Conservation (phyloP, 2,329 filamentous ascomycete genomes). For the Colletotrichum cuscutae region DNA sequence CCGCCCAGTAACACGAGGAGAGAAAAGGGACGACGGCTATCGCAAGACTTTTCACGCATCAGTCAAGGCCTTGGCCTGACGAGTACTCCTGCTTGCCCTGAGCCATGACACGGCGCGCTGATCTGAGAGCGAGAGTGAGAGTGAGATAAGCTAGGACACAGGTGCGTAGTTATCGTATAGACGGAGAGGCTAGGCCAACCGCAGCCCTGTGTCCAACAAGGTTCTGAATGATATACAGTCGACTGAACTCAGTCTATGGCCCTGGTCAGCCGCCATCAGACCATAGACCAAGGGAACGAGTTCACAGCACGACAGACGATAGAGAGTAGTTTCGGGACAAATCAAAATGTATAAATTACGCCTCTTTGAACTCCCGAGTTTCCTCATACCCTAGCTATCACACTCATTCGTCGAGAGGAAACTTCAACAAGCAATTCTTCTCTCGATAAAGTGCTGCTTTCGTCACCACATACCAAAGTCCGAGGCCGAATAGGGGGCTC, state of each 20-base stretch:
- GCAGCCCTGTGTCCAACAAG: neutral
- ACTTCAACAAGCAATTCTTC: slow-evolving; percentile 11
- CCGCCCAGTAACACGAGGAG: neutral
- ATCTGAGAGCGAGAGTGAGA: neutral
- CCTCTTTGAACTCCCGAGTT: slow-evolving; percentile 34
- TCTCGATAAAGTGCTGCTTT: slow-evolving; percentile 7
- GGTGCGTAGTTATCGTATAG: too few relatives aligned
- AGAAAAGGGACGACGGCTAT: neutral
- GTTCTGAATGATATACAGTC: neutral
- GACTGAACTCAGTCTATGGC: neutral
- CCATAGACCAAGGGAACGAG: neutral
- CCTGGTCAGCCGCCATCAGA: neutral
- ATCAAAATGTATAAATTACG: slow-evolving; percentile 34
- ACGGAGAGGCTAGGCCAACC: neutral
- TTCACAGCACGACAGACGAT: neutral
- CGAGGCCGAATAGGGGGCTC: slow-evolving; percentile 13
- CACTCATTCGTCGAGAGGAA: slow-evolving; percentile 22
- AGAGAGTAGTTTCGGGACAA: slow-evolving; percentile 1
- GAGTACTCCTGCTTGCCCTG: neutral
- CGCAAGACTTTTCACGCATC: neutral
- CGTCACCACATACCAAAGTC: slow-evolving; percentile 22
- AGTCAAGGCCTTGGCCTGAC: neutral
- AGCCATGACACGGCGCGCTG: neutral
- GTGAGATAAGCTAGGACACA: neutral
- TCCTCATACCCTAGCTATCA: slow-evolving; percentile 34